Conservation (phyloP, 345 rosid genomes). For the Citrus hindsii region DNA sequence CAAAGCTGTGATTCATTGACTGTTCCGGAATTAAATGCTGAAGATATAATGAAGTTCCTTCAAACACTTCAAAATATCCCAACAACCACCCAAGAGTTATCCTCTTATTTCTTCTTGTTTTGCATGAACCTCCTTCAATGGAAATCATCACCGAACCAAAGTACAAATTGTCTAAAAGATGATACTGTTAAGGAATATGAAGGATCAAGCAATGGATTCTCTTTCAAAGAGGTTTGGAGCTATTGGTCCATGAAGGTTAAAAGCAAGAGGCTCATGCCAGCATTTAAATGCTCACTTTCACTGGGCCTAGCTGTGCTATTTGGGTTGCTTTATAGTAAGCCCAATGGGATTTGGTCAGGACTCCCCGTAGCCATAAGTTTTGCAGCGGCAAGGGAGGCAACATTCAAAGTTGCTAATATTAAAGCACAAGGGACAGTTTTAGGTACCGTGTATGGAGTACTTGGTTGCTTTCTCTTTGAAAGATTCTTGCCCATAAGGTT, state of each 20-base stretch:
- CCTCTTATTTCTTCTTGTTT: slow-evolving; percentile 74
- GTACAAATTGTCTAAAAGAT: neutral
- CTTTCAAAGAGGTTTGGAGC: slow-evolving; percentile 15
- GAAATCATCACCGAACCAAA: slow-evolving; percentile 33
- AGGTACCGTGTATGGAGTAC: slow-evolving; percentile 83
- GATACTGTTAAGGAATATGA: slow-evolving; percentile 13
- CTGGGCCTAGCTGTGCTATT: slow-evolving; percentile 63
- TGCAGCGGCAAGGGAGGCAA: slow-evolving; percentile 64
- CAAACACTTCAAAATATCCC: slow-evolving; percentile 53
- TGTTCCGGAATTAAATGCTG: slow-evolving; percentile 48
- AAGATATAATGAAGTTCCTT: slow-evolving; percentile 31
- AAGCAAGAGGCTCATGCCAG: slow-evolving; percentile 47
- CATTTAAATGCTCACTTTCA: slow-evolving; percentile 61
- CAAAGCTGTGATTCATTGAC: slow-evolving; percentile 36
- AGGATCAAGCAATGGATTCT: slow-evolving; percentile 12
- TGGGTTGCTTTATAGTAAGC: slow-evolving; percentile 68
- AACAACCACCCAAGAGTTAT: slow-evolving; percentile 42
- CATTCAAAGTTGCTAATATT: slow-evolving; percentile 71
- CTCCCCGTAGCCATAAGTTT: slow-evolving; percentile 70
- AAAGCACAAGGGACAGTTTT: slow-evolving; percentile 93
- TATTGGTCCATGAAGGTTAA: slow-evolving; percentile 19
- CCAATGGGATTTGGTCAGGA: slow-evolving; percentile 81
- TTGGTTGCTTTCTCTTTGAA: slow-evolving; percentile 74
- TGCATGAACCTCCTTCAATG: slow-evolving; percentile 56
- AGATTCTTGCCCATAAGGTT: slow-evolving; percentile 65